Evolutionary conservation across 495 filamentous ascomycete species (phyloP), one percentile per base, ranked within the genome.

Genomic region (Hypoxylon crocopeplum): DNA sequence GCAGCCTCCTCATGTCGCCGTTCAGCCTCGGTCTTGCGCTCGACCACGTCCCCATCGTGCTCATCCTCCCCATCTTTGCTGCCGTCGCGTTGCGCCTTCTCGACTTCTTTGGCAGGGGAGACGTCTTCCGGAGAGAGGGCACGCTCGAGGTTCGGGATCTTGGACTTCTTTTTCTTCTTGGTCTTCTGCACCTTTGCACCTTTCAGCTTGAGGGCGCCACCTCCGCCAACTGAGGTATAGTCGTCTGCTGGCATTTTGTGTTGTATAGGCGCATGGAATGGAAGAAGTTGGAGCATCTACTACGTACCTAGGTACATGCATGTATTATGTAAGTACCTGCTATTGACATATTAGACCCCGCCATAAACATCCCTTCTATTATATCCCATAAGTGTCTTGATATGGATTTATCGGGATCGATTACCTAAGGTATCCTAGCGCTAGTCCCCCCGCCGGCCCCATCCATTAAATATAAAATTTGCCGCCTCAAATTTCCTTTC

Each of bases 21-120:
- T 76, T 98, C 93, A 20, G 92, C 85, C 65, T 96, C 93, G 0
- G 94, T 98, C 79, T 97, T 98, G 41, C 59, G 54, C 30, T 62
- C 58, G 15, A 53, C 49, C 54, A 41, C 53, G 2, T 66, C 56
- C 13, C 56, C 69, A 8, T 55, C 59, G 8, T 70, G 62, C 7
- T 34, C 44, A 1, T 63, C 59, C 13, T 66, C 66, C 12, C 25
- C 45, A 2, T 60, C 58, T 20, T 67, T 66, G 25, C 57, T 48
- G 19, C 57, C 25, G 2, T 48, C 41, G 27, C 20, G 32, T 17
- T 46, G 56, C 21, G 39, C 54, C 19, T 61, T 64, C 52, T 62
- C 49, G 29, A 16, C 40, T 8, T 39, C 39, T 37, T 66, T 61
- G 5, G 32, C 7, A 32, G 15, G n/a, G 12, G 53, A 40, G 32